Conservation (phyloP, 257 asterid species). For the Orobanche coerulescens region DNA sequence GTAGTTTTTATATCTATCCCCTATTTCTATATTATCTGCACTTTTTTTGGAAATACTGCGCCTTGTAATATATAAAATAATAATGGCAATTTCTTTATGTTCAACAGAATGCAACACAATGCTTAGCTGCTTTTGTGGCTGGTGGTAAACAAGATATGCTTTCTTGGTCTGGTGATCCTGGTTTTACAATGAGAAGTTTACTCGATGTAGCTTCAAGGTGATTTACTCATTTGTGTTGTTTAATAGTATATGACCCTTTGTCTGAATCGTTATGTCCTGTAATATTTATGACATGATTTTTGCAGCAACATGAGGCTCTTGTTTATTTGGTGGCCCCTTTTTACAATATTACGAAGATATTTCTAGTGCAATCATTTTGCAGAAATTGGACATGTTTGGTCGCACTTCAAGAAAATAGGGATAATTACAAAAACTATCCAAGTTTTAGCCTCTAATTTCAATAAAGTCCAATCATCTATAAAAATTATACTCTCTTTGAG, state of each 20-base stretch:
- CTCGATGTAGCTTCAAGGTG: constrained; percentile 97
- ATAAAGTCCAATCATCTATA: no score
- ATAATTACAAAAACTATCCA: neutral
- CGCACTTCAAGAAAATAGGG: neutral
- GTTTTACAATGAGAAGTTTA: constrained; percentile 75
- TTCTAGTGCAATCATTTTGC: neutral
- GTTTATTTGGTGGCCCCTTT: neutral
- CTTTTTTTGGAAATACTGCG: neutral
- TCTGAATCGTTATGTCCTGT: neutral
- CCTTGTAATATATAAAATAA: constrained; percentile 15
- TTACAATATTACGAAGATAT: constrained; percentile 3
- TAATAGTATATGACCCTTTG: constrained; percentile 2
- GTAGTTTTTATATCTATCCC: no score
- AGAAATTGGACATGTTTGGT: neutral
- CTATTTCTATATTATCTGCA: constrained; percentile 15
- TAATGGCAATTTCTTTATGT: constrained; percentile 17
- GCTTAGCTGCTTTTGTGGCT: constrained; percentile 73
- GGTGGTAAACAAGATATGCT: constrained; percentile 92
- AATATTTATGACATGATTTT: neutral
- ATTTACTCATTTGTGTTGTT: constrained; percentile 18
- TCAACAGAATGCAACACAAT: constrained; percentile 86
- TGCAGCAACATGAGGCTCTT: neutral
- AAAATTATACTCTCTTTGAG: no score
- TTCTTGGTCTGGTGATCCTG: constrained; percentile 78
- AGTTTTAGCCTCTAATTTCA: no score